These are phyloP conservation scores for Ploettnerulaceae sp. DNA, from an alignment of 2,329 filamentous ascomycete species.

Conservation along the genomic window DNA sequence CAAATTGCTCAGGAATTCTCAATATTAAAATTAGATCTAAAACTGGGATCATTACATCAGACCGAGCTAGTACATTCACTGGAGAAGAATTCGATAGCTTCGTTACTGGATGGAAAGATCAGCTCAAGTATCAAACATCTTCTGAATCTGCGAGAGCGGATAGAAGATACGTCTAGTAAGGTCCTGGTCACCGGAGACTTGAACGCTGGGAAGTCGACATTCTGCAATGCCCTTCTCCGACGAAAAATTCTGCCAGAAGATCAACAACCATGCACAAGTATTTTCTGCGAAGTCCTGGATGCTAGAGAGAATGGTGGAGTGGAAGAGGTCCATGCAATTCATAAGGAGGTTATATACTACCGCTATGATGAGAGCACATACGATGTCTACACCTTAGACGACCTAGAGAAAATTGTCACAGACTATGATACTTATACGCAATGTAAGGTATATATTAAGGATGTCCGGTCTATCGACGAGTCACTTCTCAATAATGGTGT, in stretches of 20 bases:
- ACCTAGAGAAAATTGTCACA: constrained; percentile 83
- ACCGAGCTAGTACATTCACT: constrained; percentile 89
- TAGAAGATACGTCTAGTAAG: constrained; percentile 96
- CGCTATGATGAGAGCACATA: constrained; percentile 92
- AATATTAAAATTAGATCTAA: constrained; percentile 88
- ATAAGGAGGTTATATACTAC: constrained; percentile 74
- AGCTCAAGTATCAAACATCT: constrained; percentile 90
- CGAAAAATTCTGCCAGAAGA: constrained; percentile 93
- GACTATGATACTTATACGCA: constrained; percentile 87
- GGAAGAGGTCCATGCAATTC: constrained; percentile 94
- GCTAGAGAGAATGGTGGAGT: constrained; percentile 83
- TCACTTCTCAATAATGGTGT: constrained; percentile 96
- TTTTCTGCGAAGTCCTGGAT: constrained; percentile 96
- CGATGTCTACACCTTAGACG: constrained; percentile 71
- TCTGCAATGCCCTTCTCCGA: constrained; percentile 93
- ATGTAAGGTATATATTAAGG: constrained; percentile 95
- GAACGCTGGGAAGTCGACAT: constrained; percentile 97
- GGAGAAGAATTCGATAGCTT: constrained; percentile 86
- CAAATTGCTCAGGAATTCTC: constrained; percentile 96
- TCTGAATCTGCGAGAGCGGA: constrained; percentile 79
- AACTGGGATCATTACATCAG: constrained; percentile 81
- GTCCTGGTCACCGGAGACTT: constrained; percentile 93
- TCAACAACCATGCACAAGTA: constrained; percentile 95
- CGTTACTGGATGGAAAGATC: constrained; percentile 89
- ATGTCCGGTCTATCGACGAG: constrained; percentile 82